Evolutionary conservation across 495 filamentous ascomycete genomes (phyloP), one percentile per base, ranked within the genome.

Genomic region (Diplogelasinospora grovesii): DNA sequence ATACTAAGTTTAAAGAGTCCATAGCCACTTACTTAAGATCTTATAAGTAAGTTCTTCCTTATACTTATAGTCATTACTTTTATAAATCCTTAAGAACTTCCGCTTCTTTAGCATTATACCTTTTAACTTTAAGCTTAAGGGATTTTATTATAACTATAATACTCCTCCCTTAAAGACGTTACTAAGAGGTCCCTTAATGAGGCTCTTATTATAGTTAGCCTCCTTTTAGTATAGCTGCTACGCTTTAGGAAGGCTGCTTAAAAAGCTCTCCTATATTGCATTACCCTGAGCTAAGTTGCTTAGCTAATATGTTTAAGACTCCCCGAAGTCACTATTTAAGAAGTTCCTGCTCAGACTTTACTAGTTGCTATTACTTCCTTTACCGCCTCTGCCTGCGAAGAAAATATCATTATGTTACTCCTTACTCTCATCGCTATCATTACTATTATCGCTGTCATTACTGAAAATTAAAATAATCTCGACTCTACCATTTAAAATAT

Each of bases 241-340:
- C 16, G n/a, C n/a, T 30, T 30, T 14, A 13, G 28, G n/a, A 13
- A 30, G 28, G 28, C 28, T 5, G n/a, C 28, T 30, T 13, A 30
- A 13, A 5, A 30, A 30, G 5, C 28, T 30, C 28, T 30, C 28
- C 28, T 6, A 30, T 13, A 13, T 4, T 13, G n/a, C n/a, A 13
- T 13, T 13, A 13, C 16, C 28, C n/a, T n/a, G n/a, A n/a, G n/a
- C n/a, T 30, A 30, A 4, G 28, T 13, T 14, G 5, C 28, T 30
- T 30, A 13, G 28, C n/a, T 13, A 4, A 30, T 30, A 30, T 30
- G 28, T 14, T 14, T 13, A 4, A 4, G 28, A 4, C n/a, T 13
- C n/a, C 28, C 28, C n/a, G 28, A 30, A 30, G 28, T 30, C 28
- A 14, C 28, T 30, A 14, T 30, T n/a, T n/a, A n/a, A n/a, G n/a